Percentiles rank a stretch among this genome's conserved stretches.
Conservation (phyloP, 1,139 yeast genomes). For the Yamadazyma epiphylla region DNA sequence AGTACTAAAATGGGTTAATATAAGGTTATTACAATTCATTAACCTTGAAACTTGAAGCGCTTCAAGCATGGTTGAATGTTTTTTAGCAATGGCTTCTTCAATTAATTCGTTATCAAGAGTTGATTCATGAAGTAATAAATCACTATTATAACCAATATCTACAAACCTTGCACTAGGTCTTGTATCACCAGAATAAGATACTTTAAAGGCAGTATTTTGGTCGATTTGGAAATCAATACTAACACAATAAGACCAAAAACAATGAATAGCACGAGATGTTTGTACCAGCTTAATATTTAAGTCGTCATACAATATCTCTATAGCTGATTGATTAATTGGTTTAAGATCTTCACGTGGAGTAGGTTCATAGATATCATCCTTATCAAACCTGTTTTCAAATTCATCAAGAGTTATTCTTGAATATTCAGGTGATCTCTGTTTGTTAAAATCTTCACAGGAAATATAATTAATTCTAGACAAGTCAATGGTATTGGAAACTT, state of each 20-base stretch:
- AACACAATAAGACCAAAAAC: slow-evolving; percentile 78
- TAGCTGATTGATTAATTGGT: slow-evolving; percentile 13
- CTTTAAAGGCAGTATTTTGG: slow-evolving; percentile 43
- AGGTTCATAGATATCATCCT: slow-evolving; percentile 12
- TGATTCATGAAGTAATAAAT: slow-evolving; percentile 86
- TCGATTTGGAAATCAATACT: slow-evolving; percentile 47
- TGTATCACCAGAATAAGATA: slow-evolving; percentile 94
- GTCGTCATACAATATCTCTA: slow-evolving; percentile 21
- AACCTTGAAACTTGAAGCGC: slow-evolving; percentile 67
- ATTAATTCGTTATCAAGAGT: slow-evolving; percentile 77
- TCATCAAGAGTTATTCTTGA: slow-evolving; percentile 25
- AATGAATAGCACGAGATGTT: slow-evolving; percentile 80
- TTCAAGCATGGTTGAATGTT: slow-evolving; percentile 88
- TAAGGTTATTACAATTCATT: slow-evolving; percentile 70
- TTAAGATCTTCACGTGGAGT: slow-evolving; percentile 18
- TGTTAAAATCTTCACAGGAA: slow-evolving; percentile 64
- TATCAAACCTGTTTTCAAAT: slow-evolving; percentile 29
- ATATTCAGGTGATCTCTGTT: slow-evolving; percentile 22
- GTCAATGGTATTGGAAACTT: slow-evolving; percentile 33
- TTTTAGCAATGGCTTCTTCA: slow-evolving; percentile 79
- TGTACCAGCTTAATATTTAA: slow-evolving; percentile 31
- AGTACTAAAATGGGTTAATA: slow-evolving; percentile 90
- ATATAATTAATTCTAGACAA: slow-evolving; percentile 47
- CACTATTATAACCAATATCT: slow-evolving; percentile 64
- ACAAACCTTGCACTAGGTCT: slow-evolving; percentile 69